A percentile compares a stretch with the other conserved stretches of the same genome.
Conservation (phyloP, 2,329 filamentous ascomycete genomes). For the Neofusicoccum umdonicola region DNA sequence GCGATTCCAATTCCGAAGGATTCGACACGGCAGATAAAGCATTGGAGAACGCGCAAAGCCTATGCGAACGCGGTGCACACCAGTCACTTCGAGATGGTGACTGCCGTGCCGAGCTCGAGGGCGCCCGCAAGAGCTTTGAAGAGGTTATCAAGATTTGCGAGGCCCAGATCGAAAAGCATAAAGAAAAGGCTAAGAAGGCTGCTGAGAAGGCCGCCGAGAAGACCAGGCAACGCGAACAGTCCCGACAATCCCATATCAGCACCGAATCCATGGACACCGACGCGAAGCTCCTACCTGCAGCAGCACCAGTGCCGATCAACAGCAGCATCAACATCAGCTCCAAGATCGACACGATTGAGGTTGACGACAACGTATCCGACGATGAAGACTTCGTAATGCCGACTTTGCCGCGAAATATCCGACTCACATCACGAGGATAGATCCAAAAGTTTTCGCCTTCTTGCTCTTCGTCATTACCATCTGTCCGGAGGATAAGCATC, state of each 20-base stretch:
- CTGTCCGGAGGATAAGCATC: neutral
- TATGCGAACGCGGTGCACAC: conserved; percentile 84
- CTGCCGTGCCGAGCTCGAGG: conserved; percentile 72
- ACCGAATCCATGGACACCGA: conserved; percentile 8
- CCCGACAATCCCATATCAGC: conserved; percentile 3
- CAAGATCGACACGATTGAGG: conserved; percentile 34
- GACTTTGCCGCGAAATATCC: conserved; percentile 25
- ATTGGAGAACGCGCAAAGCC: conserved; percentile 74
- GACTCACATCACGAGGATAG: conserved; percentile 29
- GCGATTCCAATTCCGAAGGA: conserved; percentile 22
- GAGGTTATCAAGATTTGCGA: conserved; percentile 62
- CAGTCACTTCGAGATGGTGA: conserved; percentile 86
- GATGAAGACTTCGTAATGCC: conserved; percentile 39
- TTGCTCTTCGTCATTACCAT: neutral
- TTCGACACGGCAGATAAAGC: conserved; percentile 71
- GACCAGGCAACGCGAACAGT: conserved; percentile 10
- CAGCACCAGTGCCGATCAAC: conserved; percentile 3
- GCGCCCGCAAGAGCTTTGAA: conserved; percentile 63
- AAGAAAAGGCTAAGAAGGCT: conserved; percentile 12
- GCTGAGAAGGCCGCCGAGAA: conserved; percentile 6
- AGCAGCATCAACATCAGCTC: conserved; percentile 1
- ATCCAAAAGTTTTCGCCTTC: neutral
- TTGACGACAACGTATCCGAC: conserved; percentile 33
- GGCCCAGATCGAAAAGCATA: conserved; percentile 43
- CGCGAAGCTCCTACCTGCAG: conserved; percentile 18